phyloP scores from a whole-genome alignment of 2,329 filamentous ascomycete species.

The Trichophyton schoenleinii region DNA sequence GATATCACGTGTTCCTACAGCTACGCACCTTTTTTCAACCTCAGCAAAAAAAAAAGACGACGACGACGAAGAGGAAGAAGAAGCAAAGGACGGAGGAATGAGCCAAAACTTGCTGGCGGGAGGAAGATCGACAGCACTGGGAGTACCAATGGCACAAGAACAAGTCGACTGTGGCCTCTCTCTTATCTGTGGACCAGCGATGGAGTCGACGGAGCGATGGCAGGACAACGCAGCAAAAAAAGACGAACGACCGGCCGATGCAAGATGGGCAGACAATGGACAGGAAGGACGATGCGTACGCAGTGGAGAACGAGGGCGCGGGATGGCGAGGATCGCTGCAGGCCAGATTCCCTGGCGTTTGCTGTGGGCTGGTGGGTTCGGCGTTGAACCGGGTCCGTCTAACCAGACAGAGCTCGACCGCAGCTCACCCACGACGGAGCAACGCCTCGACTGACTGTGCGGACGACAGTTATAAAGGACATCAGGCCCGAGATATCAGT shows the following conservation, averaged over 20 bases:
- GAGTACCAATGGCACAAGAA: not conserved
- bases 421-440: no score
- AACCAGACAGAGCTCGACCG: no score
- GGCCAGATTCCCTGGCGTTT: not conserved
- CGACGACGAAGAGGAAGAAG: not conserved
- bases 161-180: not conserved
- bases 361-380: not conserved
- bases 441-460: no score
- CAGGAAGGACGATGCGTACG: not conserved
- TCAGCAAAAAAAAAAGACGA: not conserved
- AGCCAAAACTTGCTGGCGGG: not conserved
- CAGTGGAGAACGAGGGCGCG: not conserved
- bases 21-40: no score
- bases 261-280: not conserved
- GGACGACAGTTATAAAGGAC: no score
- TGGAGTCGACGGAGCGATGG: conserved; percentile 2
- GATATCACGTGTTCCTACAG: not conserved
- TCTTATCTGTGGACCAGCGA: not conserved
- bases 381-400: not conserved
- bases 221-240: not conserved
- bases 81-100: not conserved
- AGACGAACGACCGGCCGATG: no score
- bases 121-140: not conserved
- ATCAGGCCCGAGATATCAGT: no score
- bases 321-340: not conserved